A percentile compares a stretch with the other conserved stretches of the same genome.
These are phyloP conservation scores for Tremellales sp. DNA, from an alignment of 1,284 basidiomycete genomes.

Conservation along the genomic window DNA sequence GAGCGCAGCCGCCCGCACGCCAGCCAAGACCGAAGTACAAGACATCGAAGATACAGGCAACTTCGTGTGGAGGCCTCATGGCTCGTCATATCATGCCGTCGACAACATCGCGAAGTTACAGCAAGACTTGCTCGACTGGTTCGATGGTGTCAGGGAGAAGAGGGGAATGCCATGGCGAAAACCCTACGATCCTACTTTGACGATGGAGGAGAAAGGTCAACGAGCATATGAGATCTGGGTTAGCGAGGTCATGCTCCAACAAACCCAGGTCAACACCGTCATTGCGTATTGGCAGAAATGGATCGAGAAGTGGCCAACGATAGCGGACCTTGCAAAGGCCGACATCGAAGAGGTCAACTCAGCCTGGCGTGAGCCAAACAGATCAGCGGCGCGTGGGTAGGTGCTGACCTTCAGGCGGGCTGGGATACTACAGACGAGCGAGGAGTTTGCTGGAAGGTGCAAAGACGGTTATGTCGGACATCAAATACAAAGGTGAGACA, in stretches of 20 bases:
- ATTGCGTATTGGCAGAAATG: constrained; percentile 83
- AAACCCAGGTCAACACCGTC: constrained; percentile 77
- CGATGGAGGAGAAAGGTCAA: constrained; percentile 40
- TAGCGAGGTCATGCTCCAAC: constrained; percentile 95
- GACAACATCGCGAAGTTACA: constrained; percentile 17
- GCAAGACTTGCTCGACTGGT: constrained; percentile 42
- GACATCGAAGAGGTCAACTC: constrained; percentile 74
- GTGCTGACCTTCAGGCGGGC: constrained; percentile 46
- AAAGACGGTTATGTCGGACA: constrained; percentile 65
- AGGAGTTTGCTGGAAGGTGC: constrained; percentile 72
- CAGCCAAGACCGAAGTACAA: no score
- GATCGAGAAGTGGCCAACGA: constrained; percentile 80
- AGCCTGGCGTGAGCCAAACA: constrained; percentile 60
- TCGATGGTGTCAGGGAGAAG: constrained; percentile 40
- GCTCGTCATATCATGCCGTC: constrained; percentile 26
- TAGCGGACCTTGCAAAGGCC: constrained; percentile 67
- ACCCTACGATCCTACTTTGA: constrained; percentile 26
- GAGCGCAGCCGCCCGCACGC: background rate
- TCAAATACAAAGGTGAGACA: constrained; percentile 46
- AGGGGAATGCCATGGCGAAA: constrained; percentile 50
- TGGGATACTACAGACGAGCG: constrained; percentile 89
- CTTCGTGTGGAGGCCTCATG: constrained; percentile 23
- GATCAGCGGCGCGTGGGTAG: background rate
- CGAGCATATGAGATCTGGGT: constrained; percentile 53
- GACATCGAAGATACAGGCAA: constrained; percentile 23